Conservation (phyloP, 257 asterid species). For the Perilla frutescens region DNA sequence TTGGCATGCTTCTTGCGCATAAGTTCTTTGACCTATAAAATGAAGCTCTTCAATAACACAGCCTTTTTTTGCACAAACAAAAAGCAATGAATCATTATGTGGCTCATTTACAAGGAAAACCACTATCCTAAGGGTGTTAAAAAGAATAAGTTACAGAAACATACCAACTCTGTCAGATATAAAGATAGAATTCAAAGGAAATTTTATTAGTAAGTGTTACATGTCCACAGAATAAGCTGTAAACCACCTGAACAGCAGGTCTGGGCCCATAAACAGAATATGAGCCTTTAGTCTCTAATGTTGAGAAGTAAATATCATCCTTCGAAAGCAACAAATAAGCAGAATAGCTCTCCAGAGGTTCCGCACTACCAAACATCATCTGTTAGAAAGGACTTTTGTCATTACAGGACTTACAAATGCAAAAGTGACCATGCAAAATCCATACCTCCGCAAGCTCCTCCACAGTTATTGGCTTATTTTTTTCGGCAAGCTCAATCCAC, state of each 20-base stretch:
- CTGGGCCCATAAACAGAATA: slow-evolving; percentile 87
- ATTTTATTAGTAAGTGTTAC: slow-evolving; percentile 7
- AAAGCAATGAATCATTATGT: slow-evolving; percentile 25
- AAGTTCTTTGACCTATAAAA: slow-evolving; percentile 85
- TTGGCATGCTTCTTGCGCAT: slow-evolving; percentile 64
- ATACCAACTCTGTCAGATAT: slow-evolving; percentile 8
- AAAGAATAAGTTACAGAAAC: slow-evolving; percentile 5
- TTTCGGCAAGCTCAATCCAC: slow-evolving; percentile 96
- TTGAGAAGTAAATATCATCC: slow-evolving; percentile 77
- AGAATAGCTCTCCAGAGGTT: slow-evolving; percentile 94
- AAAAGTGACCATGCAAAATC: slow-evolving; percentile 30
- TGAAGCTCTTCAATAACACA: slow-evolving; percentile 30
- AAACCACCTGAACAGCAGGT: slow-evolving; percentile 71
- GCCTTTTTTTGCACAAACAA: slow-evolving; percentile 19
- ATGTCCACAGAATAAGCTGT: slow-evolving; percentile 19
- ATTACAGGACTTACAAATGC: slow-evolving; percentile 44
- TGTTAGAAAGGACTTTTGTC: slow-evolving; percentile 59
- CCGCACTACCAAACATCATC: slow-evolving; percentile 97
- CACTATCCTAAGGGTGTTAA: slow-evolving; percentile 12
- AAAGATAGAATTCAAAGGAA: slow-evolving; percentile 17
- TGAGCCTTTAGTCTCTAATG: slow-evolving; percentile 69
- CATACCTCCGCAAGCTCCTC: slow-evolving; percentile 91
- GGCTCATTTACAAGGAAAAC: slow-evolving; percentile 21
- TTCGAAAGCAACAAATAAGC: slow-evolving; percentile 82
- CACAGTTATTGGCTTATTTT: slow-evolving; percentile 70